A percentile compares a stretch with the other conserved stretches of the same genome.
These are phyloP conservation scores for Mucor saturninus DNA, from an alignment of 371 early-diverging fungal species.

Conservation along the genomic window DNA sequence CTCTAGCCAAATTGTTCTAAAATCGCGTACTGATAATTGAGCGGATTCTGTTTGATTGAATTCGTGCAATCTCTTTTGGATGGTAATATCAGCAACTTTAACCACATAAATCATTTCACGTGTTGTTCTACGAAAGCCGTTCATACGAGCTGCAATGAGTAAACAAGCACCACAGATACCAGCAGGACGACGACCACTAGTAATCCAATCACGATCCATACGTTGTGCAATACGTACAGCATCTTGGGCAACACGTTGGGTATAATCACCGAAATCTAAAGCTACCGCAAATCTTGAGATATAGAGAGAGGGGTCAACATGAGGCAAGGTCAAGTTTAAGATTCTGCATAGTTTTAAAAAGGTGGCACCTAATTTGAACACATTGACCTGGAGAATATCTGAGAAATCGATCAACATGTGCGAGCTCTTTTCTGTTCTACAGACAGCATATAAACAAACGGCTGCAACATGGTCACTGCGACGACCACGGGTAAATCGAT, in stretches of 20 bases:
- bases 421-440: constrained; percentile 87
- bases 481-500: constrained; percentile 95
- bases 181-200: constrained; percentile 95
- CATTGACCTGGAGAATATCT: constrained; percentile 84
- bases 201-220: constrained; percentile 99
- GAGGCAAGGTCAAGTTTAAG: constrained; percentile 80
- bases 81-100: constrained; percentile 91
- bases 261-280: constrained; percentile 94
- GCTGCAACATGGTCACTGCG: constrained; percentile 86
- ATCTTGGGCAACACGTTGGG: constrained; percentile 78
- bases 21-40: constrained; percentile 86
- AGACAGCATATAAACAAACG: constrained; percentile 97
- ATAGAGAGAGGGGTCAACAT: constrained; percentile 97
- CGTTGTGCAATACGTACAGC: constrained; percentile 90
- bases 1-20: constrained; percentile 89
- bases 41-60: constrained; percentile 90
- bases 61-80: constrained; percentile 89
- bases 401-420: constrained; percentile 99
- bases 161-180: constrained; percentile 99
- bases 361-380: constrained; percentile 93
- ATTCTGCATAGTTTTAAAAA: constrained; percentile 86
- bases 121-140: constrained; percentile 86
- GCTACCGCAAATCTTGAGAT: constrained; percentile 93
- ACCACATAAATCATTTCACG: constrained; percentile 93
- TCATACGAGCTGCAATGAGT: constrained; percentile 95